These are phyloP conservation scores for Chaetomiaceae sp. DNA, from an alignment of 2,329 filamentous ascomycete species.

Conservation along the genomic window DNA sequence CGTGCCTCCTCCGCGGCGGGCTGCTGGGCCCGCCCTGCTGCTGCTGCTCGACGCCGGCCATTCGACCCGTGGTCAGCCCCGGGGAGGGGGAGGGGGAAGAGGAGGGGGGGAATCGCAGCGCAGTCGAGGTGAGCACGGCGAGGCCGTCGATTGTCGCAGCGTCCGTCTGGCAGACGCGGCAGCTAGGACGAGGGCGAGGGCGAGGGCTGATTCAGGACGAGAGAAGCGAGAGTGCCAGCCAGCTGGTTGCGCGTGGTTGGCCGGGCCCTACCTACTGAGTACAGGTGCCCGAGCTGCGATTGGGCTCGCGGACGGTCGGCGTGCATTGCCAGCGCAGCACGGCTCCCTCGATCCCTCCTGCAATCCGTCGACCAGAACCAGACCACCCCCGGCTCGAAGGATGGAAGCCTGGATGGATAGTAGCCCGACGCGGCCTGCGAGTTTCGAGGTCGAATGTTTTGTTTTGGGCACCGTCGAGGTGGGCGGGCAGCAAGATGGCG, in stretches of 20 bases:
- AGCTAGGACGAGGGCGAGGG: too few relatives aligned
- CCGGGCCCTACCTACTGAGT: too few relatives aligned
- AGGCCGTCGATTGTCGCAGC: conserved; percentile 4
- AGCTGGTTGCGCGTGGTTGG: conserved; percentile 27
- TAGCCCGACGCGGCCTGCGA: too few relatives aligned
- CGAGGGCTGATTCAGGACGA: conserved; percentile 10
- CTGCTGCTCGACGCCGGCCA: conserved; percentile 26
- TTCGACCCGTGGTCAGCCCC: conserved; percentile 23
- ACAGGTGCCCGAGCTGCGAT: conserved; percentile 16
- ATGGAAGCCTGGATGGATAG: too few relatives aligned
- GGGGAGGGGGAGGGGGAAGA: conserved; percentile 1
- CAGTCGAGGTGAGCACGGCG: conserved; percentile 7
- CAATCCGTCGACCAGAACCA: too few relatives aligned
- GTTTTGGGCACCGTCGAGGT: too few relatives aligned
- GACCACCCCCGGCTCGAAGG: conserved; percentile 9
- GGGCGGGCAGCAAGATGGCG: too few relatives aligned
- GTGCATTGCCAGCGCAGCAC: conserved; percentile 23
- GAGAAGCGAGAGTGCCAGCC: conserved; percentile 17
- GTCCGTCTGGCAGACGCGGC: conserved; percentile 12
- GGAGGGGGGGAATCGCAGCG: neutral
- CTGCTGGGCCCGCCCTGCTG: conserved; percentile 25
- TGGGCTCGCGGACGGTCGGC: conserved; percentile 16
- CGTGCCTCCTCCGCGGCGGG: conserved; percentile 23
- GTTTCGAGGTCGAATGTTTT: too few relatives aligned
- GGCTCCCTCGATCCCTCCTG: too few relatives aligned